These are phyloP conservation scores for Cynara cardunculus DNA, from an alignment of 129 eudicot genomes.

Conservation along the genomic window DNA sequence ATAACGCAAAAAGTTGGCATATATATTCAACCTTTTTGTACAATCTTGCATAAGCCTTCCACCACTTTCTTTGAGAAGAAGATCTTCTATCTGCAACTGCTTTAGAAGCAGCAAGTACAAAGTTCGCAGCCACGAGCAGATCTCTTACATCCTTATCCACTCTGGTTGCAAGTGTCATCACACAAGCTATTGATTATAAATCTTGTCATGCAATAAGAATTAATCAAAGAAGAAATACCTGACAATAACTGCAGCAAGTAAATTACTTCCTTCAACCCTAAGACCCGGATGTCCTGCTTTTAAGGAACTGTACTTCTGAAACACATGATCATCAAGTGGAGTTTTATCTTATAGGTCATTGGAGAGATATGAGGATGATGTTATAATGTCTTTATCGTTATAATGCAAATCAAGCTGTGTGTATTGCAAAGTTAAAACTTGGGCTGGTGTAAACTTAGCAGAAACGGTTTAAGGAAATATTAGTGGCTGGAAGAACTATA, in stretches of 20 bases:
- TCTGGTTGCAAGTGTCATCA: slow-evolving; percentile 36
- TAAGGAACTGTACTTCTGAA: slow-evolving; percentile 50
- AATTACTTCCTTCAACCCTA: slow-evolving; percentile 86
- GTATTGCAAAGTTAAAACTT: too few relatives aligned
- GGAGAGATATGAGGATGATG: slow-evolving; percentile 49
- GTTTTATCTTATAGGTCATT: slow-evolving; percentile 55
- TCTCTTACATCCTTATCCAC: slow-evolving; percentile 79
- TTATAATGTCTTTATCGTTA: too few relatives aligned
- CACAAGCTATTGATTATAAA: neutral
- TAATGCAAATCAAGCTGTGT: too few relatives aligned
- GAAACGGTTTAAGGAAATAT: too few relatives aligned
- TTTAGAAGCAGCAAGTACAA: slow-evolving; percentile 77
- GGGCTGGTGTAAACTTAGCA: too few relatives aligned
- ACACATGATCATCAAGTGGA: slow-evolving; percentile 36
- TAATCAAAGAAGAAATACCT: slow-evolving; percentile 40
- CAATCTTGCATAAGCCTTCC: slow-evolving; percentile 83
- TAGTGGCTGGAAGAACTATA: too few relatives aligned
- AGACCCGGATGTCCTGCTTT: slow-evolving; percentile 94
- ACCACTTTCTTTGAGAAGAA: slow-evolving; percentile 59
- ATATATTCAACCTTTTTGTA: slow-evolving; percentile 59
- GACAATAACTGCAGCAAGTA: slow-evolving; percentile 93
- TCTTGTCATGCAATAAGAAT: neutral
- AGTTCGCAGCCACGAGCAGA: slow-evolving; percentile 90
- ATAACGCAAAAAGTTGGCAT: neutral
- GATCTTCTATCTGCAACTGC: slow-evolving; percentile 92